Percentiles rank a stretch among this genome's conserved stretches.
Evolutionary conservation across 2,329 filamentous ascomycete genomes (phyloP).

Genomic region (Monosporascus sp.): DNA sequence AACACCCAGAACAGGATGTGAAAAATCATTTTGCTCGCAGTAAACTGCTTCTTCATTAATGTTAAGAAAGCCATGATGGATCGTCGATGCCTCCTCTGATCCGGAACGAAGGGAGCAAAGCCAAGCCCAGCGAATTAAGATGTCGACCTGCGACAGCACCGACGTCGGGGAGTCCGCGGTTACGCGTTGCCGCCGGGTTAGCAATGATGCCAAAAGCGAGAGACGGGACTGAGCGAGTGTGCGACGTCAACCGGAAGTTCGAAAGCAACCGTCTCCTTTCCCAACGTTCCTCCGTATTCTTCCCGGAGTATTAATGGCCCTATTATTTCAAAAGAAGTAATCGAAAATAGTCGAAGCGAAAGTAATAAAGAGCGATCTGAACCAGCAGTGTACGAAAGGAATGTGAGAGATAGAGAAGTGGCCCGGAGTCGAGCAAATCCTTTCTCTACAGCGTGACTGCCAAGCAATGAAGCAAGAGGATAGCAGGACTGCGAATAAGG

Average conservation of each 20-base stretch:
- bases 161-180: slow-evolving; percentile 20
- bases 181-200: slow-evolving; percentile 10
- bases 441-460: slow-evolving; percentile 43
- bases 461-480: slow-evolving; percentile 27
- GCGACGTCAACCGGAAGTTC: neutral
- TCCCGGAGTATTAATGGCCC: neutral
- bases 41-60: slow-evolving; percentile 60
- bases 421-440: slow-evolving; percentile 33
- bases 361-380: slow-evolving; percentile 47
- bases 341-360: slow-evolving; percentile 23
- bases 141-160: slow-evolving; percentile 53
- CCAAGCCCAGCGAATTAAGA: slow-evolving; percentile 26
- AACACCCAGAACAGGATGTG: slow-evolving; percentile 76
- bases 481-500: slow-evolving; percentile 26
- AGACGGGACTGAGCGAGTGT: slow-evolving; percentile 7
- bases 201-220: slow-evolving; percentile 11
- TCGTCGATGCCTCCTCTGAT: slow-evolving; percentile 28
- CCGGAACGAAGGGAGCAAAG: slow-evolving; percentile 7
- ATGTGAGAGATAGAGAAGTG: slow-evolving; percentile 31
- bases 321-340: slow-evolving; percentile 19
- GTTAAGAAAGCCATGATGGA: slow-evolving; percentile 34
- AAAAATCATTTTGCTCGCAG: slow-evolving; percentile 67
- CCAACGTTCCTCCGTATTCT: slow-evolving; percentile 1
- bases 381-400: slow-evolving; percentile 51
- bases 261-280: slow-evolving; percentile 1